Conservation (phyloP, 2,329 filamentous ascomycete genomes). For the Fusarium sp. region DNA sequence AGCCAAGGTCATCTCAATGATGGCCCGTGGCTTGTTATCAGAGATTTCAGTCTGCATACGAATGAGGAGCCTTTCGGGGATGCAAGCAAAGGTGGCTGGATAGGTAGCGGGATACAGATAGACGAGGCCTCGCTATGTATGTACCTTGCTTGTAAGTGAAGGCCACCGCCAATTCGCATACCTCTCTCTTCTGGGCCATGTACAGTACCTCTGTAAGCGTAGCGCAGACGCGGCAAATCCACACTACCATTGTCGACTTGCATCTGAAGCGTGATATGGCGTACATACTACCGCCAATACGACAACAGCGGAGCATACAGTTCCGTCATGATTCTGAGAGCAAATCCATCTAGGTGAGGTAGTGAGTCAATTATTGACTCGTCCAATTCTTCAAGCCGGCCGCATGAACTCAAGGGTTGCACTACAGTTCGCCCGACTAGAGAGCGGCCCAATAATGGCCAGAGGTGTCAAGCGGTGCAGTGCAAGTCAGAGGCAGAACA, state of each 20-base stretch:
- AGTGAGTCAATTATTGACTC: conserved; percentile 14
- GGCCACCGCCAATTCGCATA: conserved; percentile 21
- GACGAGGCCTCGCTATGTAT: conserved; percentile 26
- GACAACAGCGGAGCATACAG: conserved; percentile 15
- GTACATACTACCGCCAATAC: conserved; percentile 18
- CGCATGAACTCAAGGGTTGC: conserved; percentile 34
- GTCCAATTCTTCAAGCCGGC: conserved; percentile 9
- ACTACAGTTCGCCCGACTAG: conserved; percentile 21
- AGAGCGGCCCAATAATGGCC: conserved; percentile 15
- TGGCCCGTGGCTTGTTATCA: conserved; percentile 3
- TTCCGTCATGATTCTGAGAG: conserved; percentile 11
- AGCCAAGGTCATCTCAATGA: background rate
- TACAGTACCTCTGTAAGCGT: background rate
- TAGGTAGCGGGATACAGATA: conserved; percentile 10
- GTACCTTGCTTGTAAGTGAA: conserved; percentile 17
- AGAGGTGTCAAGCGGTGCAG: conserved; percentile 9
- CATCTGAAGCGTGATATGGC: conserved; percentile 8
- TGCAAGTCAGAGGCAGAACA: conserved; percentile 27
- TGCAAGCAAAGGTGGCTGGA: conserved; percentile 22
- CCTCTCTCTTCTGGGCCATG: conserved; percentile 1
- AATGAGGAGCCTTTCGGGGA: conserved; percentile 17
- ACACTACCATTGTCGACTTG: background rate
- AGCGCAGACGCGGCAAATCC: background rate
- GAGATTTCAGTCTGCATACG: conserved; percentile 28
- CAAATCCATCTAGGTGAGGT: background rate